A percentile compares a stretch with the other conserved stretches of the same genome.
Conservation (phyloP, 1,284 basidiomycete genomes). For the Ceratobasidium sp. region DNA sequence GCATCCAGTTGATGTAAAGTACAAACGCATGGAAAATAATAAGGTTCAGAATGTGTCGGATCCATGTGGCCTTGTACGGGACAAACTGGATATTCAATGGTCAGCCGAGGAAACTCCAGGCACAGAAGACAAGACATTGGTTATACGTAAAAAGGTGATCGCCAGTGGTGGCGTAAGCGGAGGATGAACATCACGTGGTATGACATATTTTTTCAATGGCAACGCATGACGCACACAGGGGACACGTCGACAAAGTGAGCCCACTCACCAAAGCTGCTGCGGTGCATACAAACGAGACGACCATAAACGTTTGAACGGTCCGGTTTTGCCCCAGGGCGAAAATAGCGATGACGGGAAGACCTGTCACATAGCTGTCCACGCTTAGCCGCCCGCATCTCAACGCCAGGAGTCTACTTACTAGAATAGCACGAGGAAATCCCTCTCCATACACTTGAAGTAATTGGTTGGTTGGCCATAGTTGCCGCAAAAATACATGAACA, state of each 20-base stretch:
- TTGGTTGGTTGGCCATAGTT: slow-evolving; percentile 53
- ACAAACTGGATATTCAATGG: slow-evolving; percentile 7
- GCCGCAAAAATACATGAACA: slow-evolving; percentile 55
- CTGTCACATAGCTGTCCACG: slow-evolving; percentile 57
- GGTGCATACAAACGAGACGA: slow-evolving; percentile 58
- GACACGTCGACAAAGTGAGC: too few species aligned
- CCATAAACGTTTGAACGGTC: slow-evolving; percentile 27
- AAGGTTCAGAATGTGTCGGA: slow-evolving; percentile 61
- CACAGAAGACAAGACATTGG: too few species aligned
- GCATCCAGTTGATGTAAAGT: slow-evolving; percentile 40
- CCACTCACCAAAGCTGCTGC: slow-evolving; percentile 59
- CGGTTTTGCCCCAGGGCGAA: slow-evolving; percentile 76
- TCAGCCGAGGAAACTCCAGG: neutral
- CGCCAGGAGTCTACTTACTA: slow-evolving; percentile 60
- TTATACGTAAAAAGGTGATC: too few species aligned
- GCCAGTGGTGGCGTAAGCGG: too few species aligned
- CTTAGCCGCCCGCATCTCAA: neutral
- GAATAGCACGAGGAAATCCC: slow-evolving; percentile 67
- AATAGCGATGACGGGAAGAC: slow-evolving; percentile 73
- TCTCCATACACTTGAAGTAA: slow-evolving; percentile 54
- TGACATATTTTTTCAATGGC: neutral
- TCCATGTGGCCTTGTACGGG: slow-evolving; percentile 15
- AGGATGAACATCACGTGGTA: neutral
- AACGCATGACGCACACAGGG: slow-evolving; percentile 61
- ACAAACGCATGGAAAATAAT: slow-evolving; percentile 58